These are phyloP conservation scores for Cenchrus fungigraminus DNA, from an alignment of 176 grass and related monocot species.

Conservation along the genomic window DNA sequence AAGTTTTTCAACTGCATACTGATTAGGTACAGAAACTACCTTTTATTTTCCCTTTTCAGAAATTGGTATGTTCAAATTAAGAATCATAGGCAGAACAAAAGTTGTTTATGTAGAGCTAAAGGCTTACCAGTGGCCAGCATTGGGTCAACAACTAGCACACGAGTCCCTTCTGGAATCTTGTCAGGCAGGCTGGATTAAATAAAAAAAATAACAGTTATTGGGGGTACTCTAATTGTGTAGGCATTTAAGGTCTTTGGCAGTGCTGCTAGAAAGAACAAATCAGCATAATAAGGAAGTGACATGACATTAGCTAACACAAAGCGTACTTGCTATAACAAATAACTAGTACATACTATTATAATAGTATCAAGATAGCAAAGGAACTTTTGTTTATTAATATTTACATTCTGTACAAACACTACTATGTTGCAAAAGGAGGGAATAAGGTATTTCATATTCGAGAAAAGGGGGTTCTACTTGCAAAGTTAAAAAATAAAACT, in stretches of 20 bases:
- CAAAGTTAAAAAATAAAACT: neutral
- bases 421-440: neutral
- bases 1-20: neutral
- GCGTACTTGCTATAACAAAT: neutral
- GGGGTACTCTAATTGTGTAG: neutral
- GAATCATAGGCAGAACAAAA: constrained; percentile 1
- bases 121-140: constrained; percentile 91
- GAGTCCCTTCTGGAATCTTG: constrained; percentile 77
- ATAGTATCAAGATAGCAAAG: constrained; percentile 24
- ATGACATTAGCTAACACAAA: constrained; percentile 9
- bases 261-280: constrained; percentile 16
- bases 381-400: neutral
- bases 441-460: neutral
- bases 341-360: neutral
- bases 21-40: neutral
- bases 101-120: constrained; percentile 30
- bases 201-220: neutral
- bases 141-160: constrained; percentile 87
- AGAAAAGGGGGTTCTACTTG: neutral
- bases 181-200: constrained; percentile 80
- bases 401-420: neutral
- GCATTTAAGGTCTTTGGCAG: neutral
- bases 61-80: constrained; percentile 20
- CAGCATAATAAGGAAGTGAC: constrained; percentile 12
- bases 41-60: neutral